These are phyloP conservation scores for Acer negundo DNA, from an alignment of 345 rosid species.

Conservation along the genomic window DNA sequence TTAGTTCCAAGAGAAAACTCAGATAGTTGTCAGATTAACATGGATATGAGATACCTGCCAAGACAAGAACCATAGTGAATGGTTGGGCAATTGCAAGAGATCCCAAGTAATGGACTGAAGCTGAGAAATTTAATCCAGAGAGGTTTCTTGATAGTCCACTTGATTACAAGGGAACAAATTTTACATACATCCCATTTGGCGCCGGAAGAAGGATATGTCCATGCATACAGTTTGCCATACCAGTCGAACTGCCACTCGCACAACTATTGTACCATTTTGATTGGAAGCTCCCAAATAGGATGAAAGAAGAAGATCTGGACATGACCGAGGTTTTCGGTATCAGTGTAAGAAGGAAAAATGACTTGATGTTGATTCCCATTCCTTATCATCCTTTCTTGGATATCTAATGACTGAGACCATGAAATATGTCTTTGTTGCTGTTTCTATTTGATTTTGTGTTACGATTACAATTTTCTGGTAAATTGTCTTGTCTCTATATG, in stretches of 20 bases:
- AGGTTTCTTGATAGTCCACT: conserved; percentile 21
- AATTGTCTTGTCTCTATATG: not conserved
- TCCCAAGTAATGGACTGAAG: conserved; percentile 10
- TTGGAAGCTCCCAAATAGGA: conserved; percentile 19
- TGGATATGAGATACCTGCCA: conserved; percentile 20
- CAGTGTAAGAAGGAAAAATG: not conserved
- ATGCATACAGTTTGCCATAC: conserved; percentile 2
- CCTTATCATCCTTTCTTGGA: not conserved
- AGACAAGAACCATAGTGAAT: conserved; percentile 20
- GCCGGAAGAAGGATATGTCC: conserved; percentile 26
- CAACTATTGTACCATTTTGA: conserved; percentile 23
- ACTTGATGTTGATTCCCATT: not conserved
- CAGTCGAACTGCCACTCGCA: conserved; percentile 20
- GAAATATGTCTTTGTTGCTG: not conserved
- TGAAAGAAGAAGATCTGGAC: conserved; percentile 14
- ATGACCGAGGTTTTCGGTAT: conserved; percentile 19
- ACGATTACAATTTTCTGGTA: too few relatives aligned
- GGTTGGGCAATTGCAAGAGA: conserved; percentile 24
- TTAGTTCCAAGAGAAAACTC: conserved; percentile 14
- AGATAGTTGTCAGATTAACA: not conserved
- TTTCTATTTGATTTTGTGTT: not conserved
- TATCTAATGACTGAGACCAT: not conserved
- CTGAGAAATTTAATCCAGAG: conserved; percentile 10
- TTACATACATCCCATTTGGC: conserved; percentile 26
- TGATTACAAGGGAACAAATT: conserved; percentile 15